Percentiles rank a stretch among this genome's conserved stretches.
These are phyloP conservation scores for Wallacemonas sp. DNA, from an alignment of 208 protist genomes.

Conservation along the genomic window DNA sequence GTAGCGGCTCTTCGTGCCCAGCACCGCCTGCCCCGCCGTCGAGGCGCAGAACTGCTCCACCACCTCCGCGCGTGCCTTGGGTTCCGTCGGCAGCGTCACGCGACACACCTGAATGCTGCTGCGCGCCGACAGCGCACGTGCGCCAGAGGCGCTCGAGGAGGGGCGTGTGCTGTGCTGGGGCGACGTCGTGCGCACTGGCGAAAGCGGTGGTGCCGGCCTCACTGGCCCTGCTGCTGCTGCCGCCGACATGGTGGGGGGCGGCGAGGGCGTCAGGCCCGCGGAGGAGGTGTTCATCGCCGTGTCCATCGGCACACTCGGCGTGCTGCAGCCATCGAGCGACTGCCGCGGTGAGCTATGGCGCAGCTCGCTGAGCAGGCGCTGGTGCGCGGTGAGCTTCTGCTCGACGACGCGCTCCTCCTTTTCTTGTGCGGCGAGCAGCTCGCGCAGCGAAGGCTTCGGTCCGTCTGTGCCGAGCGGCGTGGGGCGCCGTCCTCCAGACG, in stretches of 20 bases:
- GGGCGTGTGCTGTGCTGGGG: background rate
- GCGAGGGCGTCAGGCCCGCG: background rate
- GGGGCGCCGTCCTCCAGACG: background rate
- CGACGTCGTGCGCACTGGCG: background rate
- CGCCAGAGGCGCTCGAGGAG: background rate
- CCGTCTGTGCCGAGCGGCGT: background rate
- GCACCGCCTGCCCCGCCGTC: slow-evolving; percentile 39
- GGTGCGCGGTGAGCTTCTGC: slow-evolving; percentile 39
- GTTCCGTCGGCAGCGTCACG: slow-evolving; percentile 58
- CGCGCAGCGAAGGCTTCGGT: slow-evolving; percentile 37
- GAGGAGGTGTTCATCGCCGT: background rate
- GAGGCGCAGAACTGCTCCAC: slow-evolving; percentile 62
- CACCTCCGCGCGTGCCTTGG: slow-evolving; percentile 57
- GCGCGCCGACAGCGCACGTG: background rate
- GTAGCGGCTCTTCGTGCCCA: slow-evolving; percentile 75
- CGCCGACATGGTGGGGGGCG: background rate
- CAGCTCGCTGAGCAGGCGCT: slow-evolving; percentile 16
- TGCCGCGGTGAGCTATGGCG: slow-evolving; percentile 22
- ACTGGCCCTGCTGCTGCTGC: background rate
- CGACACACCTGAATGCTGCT: slow-evolving; percentile 65
- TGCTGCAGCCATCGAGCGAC: too few relatives aligned
- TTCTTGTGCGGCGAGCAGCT: slow-evolving; percentile 70
- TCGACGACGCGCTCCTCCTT: slow-evolving; percentile 44
- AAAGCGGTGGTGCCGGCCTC: slow-evolving; percentile 1
- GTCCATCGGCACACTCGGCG: too few relatives aligned